A percentile compares a stretch with the other conserved stretches of the same genome.
These are phyloP conservation scores for Saksenaea vasiformis DNA, from an alignment of 371 early-diverging fungal species.

Conservation along the genomic window DNA sequence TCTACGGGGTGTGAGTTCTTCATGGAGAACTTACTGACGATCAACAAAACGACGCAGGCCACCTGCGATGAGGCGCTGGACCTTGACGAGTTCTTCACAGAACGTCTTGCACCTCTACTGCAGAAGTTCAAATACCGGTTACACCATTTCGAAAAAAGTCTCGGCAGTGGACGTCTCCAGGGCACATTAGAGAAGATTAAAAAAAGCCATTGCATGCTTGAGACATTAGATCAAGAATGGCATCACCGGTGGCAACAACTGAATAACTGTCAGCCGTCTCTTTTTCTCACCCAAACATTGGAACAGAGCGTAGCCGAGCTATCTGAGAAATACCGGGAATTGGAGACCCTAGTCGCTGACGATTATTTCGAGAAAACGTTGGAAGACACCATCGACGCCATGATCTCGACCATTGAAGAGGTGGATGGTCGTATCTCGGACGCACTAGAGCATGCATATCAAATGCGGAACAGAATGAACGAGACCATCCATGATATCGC, in stretches of 20 bases:
- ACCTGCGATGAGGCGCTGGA: slow-evolving; percentile 37
- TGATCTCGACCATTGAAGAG: slow-evolving; percentile 50
- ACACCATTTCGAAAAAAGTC: slow-evolving; percentile 37
- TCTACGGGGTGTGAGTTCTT: not conserved
- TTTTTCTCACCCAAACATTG: slow-evolving; percentile 12
- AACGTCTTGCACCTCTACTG: slow-evolving; percentile 42
- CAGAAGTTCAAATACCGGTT: slow-evolving; percentile 47
- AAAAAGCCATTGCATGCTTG: slow-evolving; percentile 30
- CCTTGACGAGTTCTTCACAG: slow-evolving; percentile 45
- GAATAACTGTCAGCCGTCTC: slow-evolving; percentile 8
- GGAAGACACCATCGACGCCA: slow-evolving; percentile 48
- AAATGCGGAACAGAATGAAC: slow-evolving; percentile 38
- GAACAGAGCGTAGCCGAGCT: slow-evolving; percentile 27
- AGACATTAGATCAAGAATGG: slow-evolving; percentile 41
- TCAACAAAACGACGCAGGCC: slow-evolving; percentile 24
- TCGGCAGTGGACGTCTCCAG: slow-evolving; percentile 34
- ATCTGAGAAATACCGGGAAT: slow-evolving; percentile 26
- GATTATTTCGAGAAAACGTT: slow-evolving; percentile 33
- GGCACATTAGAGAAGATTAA: slow-evolving; percentile 37
- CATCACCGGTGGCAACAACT: slow-evolving; percentile 28
- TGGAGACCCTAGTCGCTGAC: slow-evolving; percentile 17
- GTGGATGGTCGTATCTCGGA: slow-evolving; percentile 46
- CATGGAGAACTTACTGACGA: slow-evolving; percentile 49
- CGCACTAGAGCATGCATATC: slow-evolving; percentile 35
- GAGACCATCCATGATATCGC: slow-evolving; percentile 42